Conservation (phyloP, 2,329 filamentous ascomycete genomes). For the Cercospora zeae-maydis region DNA sequence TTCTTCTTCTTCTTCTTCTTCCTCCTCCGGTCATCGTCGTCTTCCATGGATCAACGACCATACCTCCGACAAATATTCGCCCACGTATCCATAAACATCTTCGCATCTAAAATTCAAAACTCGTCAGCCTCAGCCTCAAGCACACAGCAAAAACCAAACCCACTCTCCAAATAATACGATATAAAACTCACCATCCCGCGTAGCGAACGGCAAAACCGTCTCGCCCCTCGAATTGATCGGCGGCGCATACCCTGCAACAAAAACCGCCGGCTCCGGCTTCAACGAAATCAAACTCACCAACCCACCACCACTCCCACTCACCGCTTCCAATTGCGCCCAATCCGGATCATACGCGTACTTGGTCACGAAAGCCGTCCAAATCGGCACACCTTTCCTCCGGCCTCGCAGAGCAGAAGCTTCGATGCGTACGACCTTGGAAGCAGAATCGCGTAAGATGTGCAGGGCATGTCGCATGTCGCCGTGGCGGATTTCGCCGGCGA, state of each 20-base stretch:
- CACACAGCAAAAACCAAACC: too few relatives aligned
- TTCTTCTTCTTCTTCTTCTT: too few relatives aligned
- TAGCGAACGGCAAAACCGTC: slow-evolving; percentile 31
- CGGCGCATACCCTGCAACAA: slow-evolving; percentile 50
- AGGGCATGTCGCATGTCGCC: slow-evolving; percentile 52
- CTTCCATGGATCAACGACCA: background rate
- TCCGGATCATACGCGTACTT: slow-evolving; percentile 43
- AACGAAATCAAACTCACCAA: slow-evolving; percentile 46
- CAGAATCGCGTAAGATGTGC: slow-evolving; percentile 52
- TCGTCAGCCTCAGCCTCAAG: too few relatives aligned
- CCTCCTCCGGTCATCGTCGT: too few relatives aligned
- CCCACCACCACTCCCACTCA: too few relatives aligned
- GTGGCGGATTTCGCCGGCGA: slow-evolving; percentile 53
- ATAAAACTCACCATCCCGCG: slow-evolving; percentile 24
- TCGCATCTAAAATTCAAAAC: slow-evolving; percentile 22
- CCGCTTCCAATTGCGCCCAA: slow-evolving; percentile 47
- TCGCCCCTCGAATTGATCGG: slow-evolving; percentile 27
- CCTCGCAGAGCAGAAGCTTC: slow-evolving; percentile 56
- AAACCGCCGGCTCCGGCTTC: slow-evolving; percentile 49
- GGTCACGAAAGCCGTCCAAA: slow-evolving; percentile 58
- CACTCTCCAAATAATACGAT: too few relatives aligned
- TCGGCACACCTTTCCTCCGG: slow-evolving; percentile 52
- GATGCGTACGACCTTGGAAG: slow-evolving; percentile 52
- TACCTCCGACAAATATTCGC: slow-evolving; percentile 13
- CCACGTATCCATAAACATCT: slow-evolving; percentile 29